Percentiles rank a stretch among this genome's conserved stretches.
phyloP scores from a whole-genome alignment of 352 stramenopile species.

The Pythium sukuiense region DNA sequence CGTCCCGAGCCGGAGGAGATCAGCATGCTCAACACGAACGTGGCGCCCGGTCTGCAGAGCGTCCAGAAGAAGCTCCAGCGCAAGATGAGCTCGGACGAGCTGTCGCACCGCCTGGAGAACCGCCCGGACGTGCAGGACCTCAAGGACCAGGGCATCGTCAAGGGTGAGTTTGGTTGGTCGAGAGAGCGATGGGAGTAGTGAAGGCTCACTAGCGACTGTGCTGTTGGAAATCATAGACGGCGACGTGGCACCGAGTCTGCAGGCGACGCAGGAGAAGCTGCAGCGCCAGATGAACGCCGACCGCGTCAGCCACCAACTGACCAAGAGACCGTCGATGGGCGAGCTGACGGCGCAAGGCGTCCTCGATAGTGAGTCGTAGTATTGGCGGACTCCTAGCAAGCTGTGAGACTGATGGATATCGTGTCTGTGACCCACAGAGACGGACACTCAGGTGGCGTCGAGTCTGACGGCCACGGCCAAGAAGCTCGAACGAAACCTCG shows the following conservation, averaged over 20 bases:
- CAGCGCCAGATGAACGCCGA: slow-evolving; percentile 75
- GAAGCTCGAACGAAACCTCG: slow-evolving; percentile 73
- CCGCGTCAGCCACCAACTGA: slow-evolving; percentile 71
- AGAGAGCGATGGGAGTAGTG: background rate
- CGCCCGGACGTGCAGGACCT: slow-evolving; percentile 77
- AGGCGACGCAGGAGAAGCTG: slow-evolving; percentile 79
- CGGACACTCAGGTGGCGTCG: slow-evolving; percentile 54
- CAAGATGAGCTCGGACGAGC: slow-evolving; percentile 72
- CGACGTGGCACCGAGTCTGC: slow-evolving; percentile 65
- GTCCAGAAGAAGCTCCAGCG: slow-evolving; percentile 78
- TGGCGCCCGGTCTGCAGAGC: slow-evolving; percentile 58
- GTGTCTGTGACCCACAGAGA: slow-evolving; percentile 27
- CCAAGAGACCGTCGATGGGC: slow-evolving; percentile 60
- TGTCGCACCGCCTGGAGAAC: slow-evolving; percentile 62
- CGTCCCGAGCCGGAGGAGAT: slow-evolving; percentile 61
- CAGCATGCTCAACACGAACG: slow-evolving; percentile 53
- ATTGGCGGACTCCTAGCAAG: background rate
- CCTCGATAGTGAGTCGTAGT: slow-evolving; percentile 40
- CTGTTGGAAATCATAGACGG: slow-evolving; percentile 32
- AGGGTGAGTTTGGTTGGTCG: slow-evolving; percentile 27
- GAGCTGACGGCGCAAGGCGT: slow-evolving; percentile 64
- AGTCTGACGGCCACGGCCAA: slow-evolving; percentile 73
- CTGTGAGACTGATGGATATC: background rate
- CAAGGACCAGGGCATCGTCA: slow-evolving; percentile 68
- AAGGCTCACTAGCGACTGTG: background rate